Evolutionary conservation across 2,329 filamentous ascomycete species (phyloP), one percentile per base, ranked within the genome.

Genomic region (Pseudopithomyces chartarum): DNA sequence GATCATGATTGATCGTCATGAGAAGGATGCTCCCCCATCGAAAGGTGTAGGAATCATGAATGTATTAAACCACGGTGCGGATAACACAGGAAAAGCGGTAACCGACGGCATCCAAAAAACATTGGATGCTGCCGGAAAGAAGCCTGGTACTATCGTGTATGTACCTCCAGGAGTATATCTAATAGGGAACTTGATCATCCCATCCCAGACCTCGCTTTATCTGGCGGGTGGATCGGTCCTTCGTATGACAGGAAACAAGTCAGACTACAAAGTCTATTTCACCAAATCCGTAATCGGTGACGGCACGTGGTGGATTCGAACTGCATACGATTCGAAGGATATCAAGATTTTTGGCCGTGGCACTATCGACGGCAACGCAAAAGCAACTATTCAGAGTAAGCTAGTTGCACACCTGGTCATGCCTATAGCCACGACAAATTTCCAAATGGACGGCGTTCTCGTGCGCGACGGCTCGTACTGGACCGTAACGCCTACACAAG

Each of bases 221-320:
- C 47, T 58, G 15, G 56, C 56, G 13, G 56, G 53, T 17, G 56
- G 56, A 19, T 46, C 56, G 3, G 46, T 51, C 17, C 29, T 56
- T n/a, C 52, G 56, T 23, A 52, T 46, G 19, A 58, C 51, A n/a
- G 55, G 34, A 0, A 51, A 55, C 23, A 58, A 54, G 19, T 13
- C 39, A 13, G 55, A 54, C 33, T 58, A 51, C 51, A 50, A 56
- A 45, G 54, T 56, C 1, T 47, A 52, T 19, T 56, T 42, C 43
- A 59, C 40, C 10, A 53, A 56, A 22, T 49, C 44, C 2, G 49
- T 48, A n/a, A 48, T 58, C n/a, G 55, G 55, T 17, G 55, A 58
- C 45, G 52, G 52, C 38, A 59, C 57, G 17, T 59, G 52, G 51
- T 56, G 57, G 57, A 56, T 56, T 36, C 43, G 33, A 11, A 60